phyloP scores from a whole-genome alignment of 208 protist species.

The Balamuthia mandrillaris region DNA sequence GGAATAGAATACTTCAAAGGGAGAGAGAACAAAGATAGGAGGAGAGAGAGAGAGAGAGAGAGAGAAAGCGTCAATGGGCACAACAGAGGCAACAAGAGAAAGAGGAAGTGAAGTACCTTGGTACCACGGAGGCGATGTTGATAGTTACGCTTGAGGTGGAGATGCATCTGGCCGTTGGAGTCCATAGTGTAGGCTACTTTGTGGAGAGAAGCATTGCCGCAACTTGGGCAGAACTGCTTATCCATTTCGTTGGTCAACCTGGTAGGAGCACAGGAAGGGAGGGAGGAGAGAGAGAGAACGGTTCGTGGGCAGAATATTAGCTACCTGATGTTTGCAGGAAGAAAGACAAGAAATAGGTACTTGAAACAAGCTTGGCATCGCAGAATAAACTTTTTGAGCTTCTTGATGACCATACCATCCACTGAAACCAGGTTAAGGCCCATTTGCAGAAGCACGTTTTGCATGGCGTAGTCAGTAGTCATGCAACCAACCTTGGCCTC shows the following conservation, averaged over 20 bases:
- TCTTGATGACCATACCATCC: constrained; percentile 43
- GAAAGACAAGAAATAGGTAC: background rate
- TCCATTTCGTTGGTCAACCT: background rate
- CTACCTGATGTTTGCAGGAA: no score
- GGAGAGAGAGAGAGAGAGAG: background rate
- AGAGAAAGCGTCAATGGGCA: background rate
- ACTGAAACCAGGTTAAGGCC: constrained; percentile 30
- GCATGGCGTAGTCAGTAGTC: constrained; percentile 50
- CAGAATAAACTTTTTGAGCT: constrained; percentile 30
- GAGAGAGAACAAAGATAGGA: background rate
- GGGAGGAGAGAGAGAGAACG: background rate
- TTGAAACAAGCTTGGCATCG: constrained; percentile 51
- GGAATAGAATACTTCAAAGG: constrained; percentile 34
- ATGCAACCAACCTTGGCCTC: constrained; percentile 30
- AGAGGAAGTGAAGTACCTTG: no score
- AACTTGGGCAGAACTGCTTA: background rate
- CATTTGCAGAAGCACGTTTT: constrained; percentile 53
- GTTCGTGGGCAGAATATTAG: background rate
- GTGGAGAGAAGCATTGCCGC: background rate
- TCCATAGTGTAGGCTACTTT: background rate
- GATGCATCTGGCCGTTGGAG: background rate
- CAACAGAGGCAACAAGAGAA: no score
- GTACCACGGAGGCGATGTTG: no score
- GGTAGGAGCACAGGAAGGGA: background rate
- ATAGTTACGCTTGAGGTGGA: background rate